phyloP scores from a whole-genome alignment of 805 yeast species.

The Pachysolen tannophilus region DNA sequence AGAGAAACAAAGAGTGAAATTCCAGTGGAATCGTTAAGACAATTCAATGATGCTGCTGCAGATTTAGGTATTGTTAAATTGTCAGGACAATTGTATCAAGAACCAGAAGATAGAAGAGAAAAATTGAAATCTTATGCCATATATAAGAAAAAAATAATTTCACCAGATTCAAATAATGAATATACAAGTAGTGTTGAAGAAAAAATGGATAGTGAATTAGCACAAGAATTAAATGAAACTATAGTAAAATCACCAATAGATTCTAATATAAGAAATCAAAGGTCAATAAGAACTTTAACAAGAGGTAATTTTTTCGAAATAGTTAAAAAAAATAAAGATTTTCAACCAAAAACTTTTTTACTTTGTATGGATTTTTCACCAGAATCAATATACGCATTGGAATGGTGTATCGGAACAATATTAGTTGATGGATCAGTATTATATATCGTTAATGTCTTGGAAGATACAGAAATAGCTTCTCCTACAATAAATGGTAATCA shows the following conservation, averaged over 20 bases:
- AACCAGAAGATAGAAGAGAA: slow-evolving; percentile 37
- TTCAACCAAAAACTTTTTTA: slow-evolving; percentile 52
- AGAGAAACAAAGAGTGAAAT: slow-evolving; percentile 28
- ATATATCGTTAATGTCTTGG: slow-evolving; percentile 58
- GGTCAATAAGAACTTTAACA: slow-evolving; percentile 64
- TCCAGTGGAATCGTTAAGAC: slow-evolving; percentile 21
- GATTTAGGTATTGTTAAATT: slow-evolving; percentile 34
- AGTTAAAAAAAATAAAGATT: slow-evolving; percentile 13
- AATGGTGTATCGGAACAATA: slow-evolving; percentile 83
- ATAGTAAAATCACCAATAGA: slow-evolving; percentile 49
- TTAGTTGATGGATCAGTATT: slow-evolving; percentile 76
- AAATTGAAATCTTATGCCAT: slow-evolving; percentile 50
- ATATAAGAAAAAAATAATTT: slow-evolving; percentile 51
- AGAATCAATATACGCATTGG: slow-evolving; percentile 76
- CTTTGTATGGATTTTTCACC: slow-evolving; percentile 78
- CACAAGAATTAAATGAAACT: slow-evolving; percentile 42
- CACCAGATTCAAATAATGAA: slow-evolving; percentile 40
- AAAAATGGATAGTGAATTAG: slow-evolving; percentile 52
- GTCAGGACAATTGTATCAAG: slow-evolving; percentile 42
- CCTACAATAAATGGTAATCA: slow-evolving; percentile 28
- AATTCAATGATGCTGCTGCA: slow-evolving; percentile 22
- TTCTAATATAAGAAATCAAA: slow-evolving; percentile 39
- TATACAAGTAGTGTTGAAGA: slow-evolving; percentile 65
- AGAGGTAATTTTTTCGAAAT: slow-evolving; percentile 58
- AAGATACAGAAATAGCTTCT: slow-evolving; percentile 29